Conservation (phyloP, 192 early-diverging fungal genomes). For the Backusella sp. region DNA sequence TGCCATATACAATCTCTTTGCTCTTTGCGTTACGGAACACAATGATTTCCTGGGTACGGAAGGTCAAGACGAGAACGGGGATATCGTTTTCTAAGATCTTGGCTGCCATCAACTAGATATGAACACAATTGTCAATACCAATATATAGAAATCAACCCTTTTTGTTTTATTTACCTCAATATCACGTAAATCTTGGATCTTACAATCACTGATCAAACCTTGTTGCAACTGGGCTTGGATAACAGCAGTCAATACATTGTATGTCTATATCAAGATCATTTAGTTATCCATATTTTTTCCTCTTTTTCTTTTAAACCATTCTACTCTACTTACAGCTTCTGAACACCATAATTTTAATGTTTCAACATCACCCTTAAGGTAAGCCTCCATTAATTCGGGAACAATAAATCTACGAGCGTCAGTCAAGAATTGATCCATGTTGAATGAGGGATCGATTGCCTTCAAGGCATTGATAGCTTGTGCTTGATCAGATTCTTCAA, state of each 20-base stretch:
- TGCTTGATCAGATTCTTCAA: constrained; percentile 94
- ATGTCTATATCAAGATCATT: constrained; percentile 44
- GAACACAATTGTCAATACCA: neutral
- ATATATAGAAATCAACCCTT: neutral
- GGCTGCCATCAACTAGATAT: constrained; percentile 72
- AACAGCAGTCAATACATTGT: constrained; percentile 79
- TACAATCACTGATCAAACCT: constrained; percentile 91
- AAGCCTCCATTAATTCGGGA: constrained; percentile 96
- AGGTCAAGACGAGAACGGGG: constrained; percentile 86
- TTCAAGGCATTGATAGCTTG: constrained; percentile 83
- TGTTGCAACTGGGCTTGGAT: constrained; percentile 82
- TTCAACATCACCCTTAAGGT: constrained; percentile 80
- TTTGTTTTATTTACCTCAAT: constrained; percentile 59
- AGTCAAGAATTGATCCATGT: constrained; percentile 82
- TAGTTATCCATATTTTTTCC: neutral
- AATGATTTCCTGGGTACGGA: constrained; percentile 92
- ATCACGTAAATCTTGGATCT: constrained; percentile 88
- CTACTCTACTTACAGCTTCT: constrained; percentile 67
- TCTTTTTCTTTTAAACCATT: constrained; percentile 1
- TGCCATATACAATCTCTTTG: constrained; percentile 83
- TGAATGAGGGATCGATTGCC: constrained; percentile 84
- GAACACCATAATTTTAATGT: constrained; percentile 92
- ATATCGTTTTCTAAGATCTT: constrained; percentile 93
- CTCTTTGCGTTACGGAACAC: constrained; percentile 86
- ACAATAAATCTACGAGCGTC: constrained; percentile 91